Evolutionary conservation across 345 rosid species (phyloP).

Genomic region (Cardamine occulta): DNA sequence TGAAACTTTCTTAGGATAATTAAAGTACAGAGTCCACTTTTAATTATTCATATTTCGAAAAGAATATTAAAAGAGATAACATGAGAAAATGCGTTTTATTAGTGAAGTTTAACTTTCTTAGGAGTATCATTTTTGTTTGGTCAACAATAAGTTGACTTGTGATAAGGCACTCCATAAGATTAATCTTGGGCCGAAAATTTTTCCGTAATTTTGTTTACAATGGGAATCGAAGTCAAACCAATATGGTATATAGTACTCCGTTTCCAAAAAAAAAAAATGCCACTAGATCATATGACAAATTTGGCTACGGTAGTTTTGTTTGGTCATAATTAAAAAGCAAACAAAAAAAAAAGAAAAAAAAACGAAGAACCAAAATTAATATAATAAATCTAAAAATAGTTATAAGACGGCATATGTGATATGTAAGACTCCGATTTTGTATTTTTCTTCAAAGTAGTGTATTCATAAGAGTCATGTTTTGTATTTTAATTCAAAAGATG

Average conservation of each 20-base stretch:
- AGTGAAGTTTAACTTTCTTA: neutral
- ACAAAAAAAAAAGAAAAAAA: no score
- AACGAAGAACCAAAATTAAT: neutral
- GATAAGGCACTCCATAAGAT: neutral
- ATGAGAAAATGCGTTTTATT: neutral
- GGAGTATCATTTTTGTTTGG: neutral
- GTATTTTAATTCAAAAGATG: conserved; percentile 2
- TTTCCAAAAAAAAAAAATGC: no score
- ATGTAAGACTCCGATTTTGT: neutral
- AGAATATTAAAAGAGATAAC: neutral
- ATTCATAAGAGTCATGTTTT: neutral
- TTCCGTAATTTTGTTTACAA: neutral
- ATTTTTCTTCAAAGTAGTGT: neutral
- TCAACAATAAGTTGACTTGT: neutral
- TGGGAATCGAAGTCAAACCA: no score
- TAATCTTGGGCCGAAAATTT: no score
- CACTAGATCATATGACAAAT: neutral
- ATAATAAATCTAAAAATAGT: neutral
- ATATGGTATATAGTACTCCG: no score
- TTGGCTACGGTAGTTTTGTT: neutral
- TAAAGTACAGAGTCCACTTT: neutral
- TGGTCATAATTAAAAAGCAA: neutral
- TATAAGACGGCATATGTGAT: neutral
- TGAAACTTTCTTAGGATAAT: neutral
- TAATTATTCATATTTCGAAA: no score